Evolutionary conservation across 768 basidiomycete genomes (phyloP).

Genomic region (Lactarius tabidus): DNA sequence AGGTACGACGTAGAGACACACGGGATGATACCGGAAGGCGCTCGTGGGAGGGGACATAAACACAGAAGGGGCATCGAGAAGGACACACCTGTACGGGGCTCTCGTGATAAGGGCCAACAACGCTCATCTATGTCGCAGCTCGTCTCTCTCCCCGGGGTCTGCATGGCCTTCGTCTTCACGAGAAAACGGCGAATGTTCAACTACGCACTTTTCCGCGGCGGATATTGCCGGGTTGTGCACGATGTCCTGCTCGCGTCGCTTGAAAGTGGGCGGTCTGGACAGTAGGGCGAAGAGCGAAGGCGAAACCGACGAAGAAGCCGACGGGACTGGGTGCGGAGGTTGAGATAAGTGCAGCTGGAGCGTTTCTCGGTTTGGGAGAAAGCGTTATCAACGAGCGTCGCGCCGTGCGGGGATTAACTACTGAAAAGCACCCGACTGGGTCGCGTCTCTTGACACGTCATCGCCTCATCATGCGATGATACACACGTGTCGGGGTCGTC

Average conservation of each 20-base stretch:
- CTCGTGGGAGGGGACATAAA: background rate
- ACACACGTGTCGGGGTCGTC: too few species aligned
- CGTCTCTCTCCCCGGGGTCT: background rate
- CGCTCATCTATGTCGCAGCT: background rate
- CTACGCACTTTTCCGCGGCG: background rate
- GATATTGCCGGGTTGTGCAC: too few species aligned
- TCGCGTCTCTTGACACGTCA: too few species aligned
- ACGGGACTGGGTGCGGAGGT: too few species aligned
- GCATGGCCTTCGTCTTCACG: background rate
- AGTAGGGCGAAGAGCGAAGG: slow-evolving; percentile 9
- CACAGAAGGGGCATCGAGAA: background rate
- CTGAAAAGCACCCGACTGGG: too few species aligned
- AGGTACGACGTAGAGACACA: background rate
- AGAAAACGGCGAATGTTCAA: background rate
- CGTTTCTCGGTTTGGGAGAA: too few species aligned
- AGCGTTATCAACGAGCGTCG: too few species aligned
- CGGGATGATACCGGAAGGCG: background rate
- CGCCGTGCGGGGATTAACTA: too few species aligned
- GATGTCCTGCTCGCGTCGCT: too few species aligned
- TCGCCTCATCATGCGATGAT: too few species aligned
- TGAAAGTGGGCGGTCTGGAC: background rate
- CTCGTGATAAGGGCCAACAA: too few species aligned
- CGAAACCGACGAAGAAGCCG: background rate
- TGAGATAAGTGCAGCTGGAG: too few species aligned
- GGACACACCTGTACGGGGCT: slow-evolving; percentile 2